Evolutionary conservation across 345 rosid genomes (phyloP).

Genomic region (Eucalyptus urophylla): DNA sequence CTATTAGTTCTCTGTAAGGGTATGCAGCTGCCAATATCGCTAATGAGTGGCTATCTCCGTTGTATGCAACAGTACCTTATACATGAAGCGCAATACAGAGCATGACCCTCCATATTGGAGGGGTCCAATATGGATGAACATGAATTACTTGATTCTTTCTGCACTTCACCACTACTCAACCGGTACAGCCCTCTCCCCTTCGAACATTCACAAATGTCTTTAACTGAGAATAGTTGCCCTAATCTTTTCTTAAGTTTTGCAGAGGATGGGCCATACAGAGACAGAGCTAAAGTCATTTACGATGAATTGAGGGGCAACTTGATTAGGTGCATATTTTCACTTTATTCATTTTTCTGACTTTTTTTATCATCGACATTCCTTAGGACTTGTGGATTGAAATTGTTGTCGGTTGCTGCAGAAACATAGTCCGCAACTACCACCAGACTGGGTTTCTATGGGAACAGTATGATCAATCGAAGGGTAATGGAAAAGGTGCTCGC

Average conservation of each 20-base stretch:
- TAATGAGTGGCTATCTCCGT: background rate
- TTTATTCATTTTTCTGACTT: background rate
- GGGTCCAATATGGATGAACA: slow-evolving; percentile 91
- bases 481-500: slow-evolving; percentile 68
- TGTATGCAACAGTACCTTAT: slow-evolving; percentile 43
- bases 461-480: slow-evolving; percentile 72
- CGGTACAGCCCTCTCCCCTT: slow-evolving; percentile 24
- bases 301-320: slow-evolving; percentile 55
- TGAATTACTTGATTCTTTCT: slow-evolving; percentile 85
- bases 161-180: slow-evolving; percentile 66
- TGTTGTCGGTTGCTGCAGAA: slow-evolving; percentile 29
- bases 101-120: slow-evolving; percentile 96
- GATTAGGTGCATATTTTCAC: slow-evolving; percentile 30
- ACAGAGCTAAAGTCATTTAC: slow-evolving; percentile 47
- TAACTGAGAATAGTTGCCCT: background rate
- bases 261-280: slow-evolving; percentile 71
- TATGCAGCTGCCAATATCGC: background rate
- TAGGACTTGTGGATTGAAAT: background rate
- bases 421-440: slow-evolving; percentile 61
- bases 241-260: slow-evolving; percentile 1
- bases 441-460: slow-evolving; percentile 85
- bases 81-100: slow-evolving; percentile 87
- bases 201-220: background rate
- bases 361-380: background rate
- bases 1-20: background rate